Evolutionary conservation across 1,284 basidiomycete genomes (phyloP).

Genomic region (Sphagnurus paluster): DNA sequence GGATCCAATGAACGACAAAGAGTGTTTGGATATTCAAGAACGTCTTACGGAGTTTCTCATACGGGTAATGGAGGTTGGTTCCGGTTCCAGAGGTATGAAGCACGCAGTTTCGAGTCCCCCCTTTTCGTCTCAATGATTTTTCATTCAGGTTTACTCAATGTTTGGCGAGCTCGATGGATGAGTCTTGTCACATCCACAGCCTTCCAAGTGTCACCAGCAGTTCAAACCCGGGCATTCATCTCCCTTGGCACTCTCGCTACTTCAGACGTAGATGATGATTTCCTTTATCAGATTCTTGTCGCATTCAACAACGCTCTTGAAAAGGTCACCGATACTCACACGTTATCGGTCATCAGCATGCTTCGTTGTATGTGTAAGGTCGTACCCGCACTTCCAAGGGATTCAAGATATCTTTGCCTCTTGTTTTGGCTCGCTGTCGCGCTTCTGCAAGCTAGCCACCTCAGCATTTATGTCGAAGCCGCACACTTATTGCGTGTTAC

Average conservation of each 20-base stretch:
- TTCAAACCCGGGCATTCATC: constrained; percentile 89
- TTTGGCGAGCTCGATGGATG: constrained; percentile 95
- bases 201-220: constrained; percentile 89
- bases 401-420: constrained; percentile 72
- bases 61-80: constrained; percentile 63
- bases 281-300: constrained; percentile 87
- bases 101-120: not conserved
- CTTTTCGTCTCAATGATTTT: constrained; percentile 1
- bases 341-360: constrained; percentile 81
- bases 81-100: constrained; percentile 66
- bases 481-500: constrained; percentile 65
- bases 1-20: constrained; percentile 60
- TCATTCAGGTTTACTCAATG: constrained; percentile 75
- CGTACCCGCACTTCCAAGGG: constrained; percentile 64
- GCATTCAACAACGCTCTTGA: constrained; percentile 71
- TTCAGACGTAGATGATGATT: constrained; percentile 84
- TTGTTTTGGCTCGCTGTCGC: constrained; percentile 88
- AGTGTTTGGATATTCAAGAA: constrained; percentile 67
- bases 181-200: constrained; percentile 89
- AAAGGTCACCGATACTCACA: constrained; percentile 69
- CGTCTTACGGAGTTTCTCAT: constrained; percentile 65
- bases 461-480: constrained; percentile 74
- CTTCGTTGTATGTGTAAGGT: constrained; percentile 81
- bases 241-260: constrained; percentile 80
- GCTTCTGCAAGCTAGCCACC: constrained; percentile 75